Conservation (phyloP, 164 flowering plant species). For the Liquidambar formosana region DNA sequence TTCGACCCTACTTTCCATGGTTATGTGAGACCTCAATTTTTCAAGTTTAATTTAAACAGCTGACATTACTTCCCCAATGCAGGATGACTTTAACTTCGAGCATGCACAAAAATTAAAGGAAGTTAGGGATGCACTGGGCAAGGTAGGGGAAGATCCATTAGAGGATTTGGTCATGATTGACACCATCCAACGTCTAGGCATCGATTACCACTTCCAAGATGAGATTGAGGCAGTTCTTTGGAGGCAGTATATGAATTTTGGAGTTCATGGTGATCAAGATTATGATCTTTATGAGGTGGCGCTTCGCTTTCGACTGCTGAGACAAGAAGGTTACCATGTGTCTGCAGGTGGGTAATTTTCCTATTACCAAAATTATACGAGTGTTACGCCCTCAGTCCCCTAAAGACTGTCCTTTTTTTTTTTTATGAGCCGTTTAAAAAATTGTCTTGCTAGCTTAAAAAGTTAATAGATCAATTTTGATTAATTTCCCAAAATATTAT, state of each 20-base stretch:
- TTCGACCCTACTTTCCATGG: neutral
- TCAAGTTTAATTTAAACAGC: too few species aligned
- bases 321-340: conserved; percentile 4
- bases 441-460: too few species aligned
- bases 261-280: neutral
- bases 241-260: neutral
- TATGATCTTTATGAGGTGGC: neutral
- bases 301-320: conserved; percentile 7
- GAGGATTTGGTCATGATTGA: conserved; percentile 28
- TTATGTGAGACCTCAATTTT: too few species aligned
- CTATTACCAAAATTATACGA: too few species aligned
- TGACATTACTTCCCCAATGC: neutral
- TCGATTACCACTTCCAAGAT: conserved; percentile 26
- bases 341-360: neutral
- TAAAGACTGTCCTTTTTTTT: too few species aligned
- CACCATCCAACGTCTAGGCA: conserved; percentile 28
- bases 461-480: too few species aligned
- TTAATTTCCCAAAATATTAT: too few species aligned
- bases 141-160: conserved; percentile 4
- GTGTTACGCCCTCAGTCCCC: too few species aligned
- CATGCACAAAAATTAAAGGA: conserved; percentile 10
- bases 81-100: conserved; percentile 4
- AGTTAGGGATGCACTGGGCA: conserved; percentile 6
- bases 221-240: conserved; percentile 10
- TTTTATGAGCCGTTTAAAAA: too few species aligned